Evolutionary conservation across 1,139 yeast species (phyloP), one percentile per base, ranked within the genome.

Genomic region (Yamadazyma buinensis): DNA sequence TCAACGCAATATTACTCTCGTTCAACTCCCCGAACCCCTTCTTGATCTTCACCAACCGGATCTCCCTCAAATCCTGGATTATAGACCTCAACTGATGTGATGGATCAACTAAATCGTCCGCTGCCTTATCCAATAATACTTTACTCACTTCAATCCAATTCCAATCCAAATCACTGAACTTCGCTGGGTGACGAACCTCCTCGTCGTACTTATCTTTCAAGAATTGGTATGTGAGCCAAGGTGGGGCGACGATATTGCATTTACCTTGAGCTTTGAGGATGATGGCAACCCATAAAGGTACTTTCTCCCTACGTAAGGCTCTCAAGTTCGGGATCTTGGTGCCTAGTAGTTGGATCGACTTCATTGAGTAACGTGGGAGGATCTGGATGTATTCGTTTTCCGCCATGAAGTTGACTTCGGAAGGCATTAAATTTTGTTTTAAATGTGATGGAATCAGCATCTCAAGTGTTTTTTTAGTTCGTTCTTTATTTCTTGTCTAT

Each of bases 211-310:
- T 69, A 5, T 66, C 68, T 39, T 74, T 73, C 37, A 92, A 57
- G 37, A 64, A 67, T n/a, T 65, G 63, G 34, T 75, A 59, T 12
- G 70, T 72, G n/a, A 92, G 67, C 99, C 99, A 92, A 2, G 66
- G 70, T 0, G 99, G 99, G 9, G 90, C 82, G 6, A 88, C 80
- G 3, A 92, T 80, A 42, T 81, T 82, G 57, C 97, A 87, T 47
- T 90, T 82, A 33, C 80, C 82, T 55, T 92, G 97, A 30, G 83
- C 78, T 51, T 87, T 87, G 36, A 92, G 64, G 13, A 90, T 66
- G 11, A 88, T 57, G 0, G 97, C 97, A 17, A 86, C 67, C 98
- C 98, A 92, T 4, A 92, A 47, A 0, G 97, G 95, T 0, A 92
- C 80, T 32, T 74, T 67, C 22, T 74, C 77, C 37, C 92, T 69